A percentile compares a stretch with the other conserved stretches of the same genome.
Evolutionary conservation across 2,329 filamentous ascomycete species (phyloP).

Genomic region (Aspergillus fumigatiaffinis): DNA sequence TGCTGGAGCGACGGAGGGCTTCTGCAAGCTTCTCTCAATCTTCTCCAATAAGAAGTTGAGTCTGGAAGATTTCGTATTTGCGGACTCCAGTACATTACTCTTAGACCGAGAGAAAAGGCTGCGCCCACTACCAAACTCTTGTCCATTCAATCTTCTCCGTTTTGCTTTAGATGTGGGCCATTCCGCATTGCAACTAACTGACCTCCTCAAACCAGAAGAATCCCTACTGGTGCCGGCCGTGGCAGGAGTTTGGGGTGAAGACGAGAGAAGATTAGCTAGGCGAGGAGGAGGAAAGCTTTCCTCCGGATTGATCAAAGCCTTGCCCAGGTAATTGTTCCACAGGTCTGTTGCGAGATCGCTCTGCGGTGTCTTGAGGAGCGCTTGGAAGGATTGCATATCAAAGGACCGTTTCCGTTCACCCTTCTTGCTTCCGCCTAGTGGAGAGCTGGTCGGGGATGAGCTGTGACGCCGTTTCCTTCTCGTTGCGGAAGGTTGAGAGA

Average conservation of each 20-base stretch:
- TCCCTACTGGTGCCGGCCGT: constrained; percentile 42
- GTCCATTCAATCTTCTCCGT: constrained; percentile 56
- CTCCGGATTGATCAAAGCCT: constrained; percentile 43
- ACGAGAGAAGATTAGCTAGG: constrained; percentile 63
- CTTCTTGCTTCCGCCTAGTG: constrained; percentile 44
- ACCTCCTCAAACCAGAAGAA: constrained; percentile 55
- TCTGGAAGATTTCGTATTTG: constrained; percentile 41
- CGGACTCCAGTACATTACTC: constrained; percentile 37
- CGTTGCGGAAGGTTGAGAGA: constrained; percentile 46
- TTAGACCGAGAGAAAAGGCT: constrained; percentile 40
- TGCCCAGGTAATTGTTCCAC: constrained; percentile 69
- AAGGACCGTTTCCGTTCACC: constrained; percentile 42
- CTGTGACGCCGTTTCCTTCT: constrained; percentile 66
- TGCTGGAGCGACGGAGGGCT: constrained; percentile 22
- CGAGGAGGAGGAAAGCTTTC: constrained; percentile 52
- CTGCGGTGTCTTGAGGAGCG: constrained; percentile 62
- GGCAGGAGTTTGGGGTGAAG: constrained; percentile 63
- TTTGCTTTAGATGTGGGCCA: constrained; percentile 63
- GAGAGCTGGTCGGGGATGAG: constrained; percentile 69
- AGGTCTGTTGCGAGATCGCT: constrained; percentile 70
- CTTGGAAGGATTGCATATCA: constrained; percentile 57
- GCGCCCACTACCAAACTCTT: constrained; percentile 44
- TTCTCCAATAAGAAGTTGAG: constrained; percentile 62
- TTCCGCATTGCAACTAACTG: constrained; percentile 65
- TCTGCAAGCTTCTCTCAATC: constrained; percentile 52